phyloP scores from a whole-genome alignment of 225 moss, liverwort and hornwort genomes.

The Ulota crispa region DNA sequence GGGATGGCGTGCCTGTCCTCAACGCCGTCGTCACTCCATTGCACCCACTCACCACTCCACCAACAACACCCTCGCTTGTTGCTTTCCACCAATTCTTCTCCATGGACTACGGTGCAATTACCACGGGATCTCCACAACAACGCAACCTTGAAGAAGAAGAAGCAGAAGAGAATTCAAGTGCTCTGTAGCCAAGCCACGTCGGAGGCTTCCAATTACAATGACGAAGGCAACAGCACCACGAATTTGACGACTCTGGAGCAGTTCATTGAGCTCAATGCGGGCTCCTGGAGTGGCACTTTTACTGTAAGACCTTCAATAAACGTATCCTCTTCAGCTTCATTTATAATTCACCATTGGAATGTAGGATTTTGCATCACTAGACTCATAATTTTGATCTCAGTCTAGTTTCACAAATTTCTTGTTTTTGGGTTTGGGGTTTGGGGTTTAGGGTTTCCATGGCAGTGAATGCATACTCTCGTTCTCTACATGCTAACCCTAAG shows the following conservation, averaged over 20 bases:
- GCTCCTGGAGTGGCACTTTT: constrained; percentile 79
- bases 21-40: constrained; percentile 17
- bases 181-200: constrained; percentile 62
- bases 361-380: no score
- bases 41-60: neutral
- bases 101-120: constrained; percentile 17
- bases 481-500: neutral
- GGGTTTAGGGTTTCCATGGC: neutral
- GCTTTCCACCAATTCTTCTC: neutral
- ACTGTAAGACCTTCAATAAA: constrained; percentile 39
- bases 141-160: neutral
- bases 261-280: constrained; percentile 75
- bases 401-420: neutral
- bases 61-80: neutral
- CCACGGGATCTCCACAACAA: neutral
- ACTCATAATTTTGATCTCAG: neutral
- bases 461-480: neutral
- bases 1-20: constrained; percentile 35
- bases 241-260: constrained; percentile 65
- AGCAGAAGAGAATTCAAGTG: neutral
- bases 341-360: neutral
- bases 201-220: constrained; percentile 57
- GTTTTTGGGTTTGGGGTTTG: neutral
- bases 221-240: constrained; percentile 47
- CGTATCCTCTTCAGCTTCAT: neutral